Evolutionary conservation across 805 yeast genomes (phyloP).

Genomic region (Zygosaccharomyces gambellarensis): DNA sequence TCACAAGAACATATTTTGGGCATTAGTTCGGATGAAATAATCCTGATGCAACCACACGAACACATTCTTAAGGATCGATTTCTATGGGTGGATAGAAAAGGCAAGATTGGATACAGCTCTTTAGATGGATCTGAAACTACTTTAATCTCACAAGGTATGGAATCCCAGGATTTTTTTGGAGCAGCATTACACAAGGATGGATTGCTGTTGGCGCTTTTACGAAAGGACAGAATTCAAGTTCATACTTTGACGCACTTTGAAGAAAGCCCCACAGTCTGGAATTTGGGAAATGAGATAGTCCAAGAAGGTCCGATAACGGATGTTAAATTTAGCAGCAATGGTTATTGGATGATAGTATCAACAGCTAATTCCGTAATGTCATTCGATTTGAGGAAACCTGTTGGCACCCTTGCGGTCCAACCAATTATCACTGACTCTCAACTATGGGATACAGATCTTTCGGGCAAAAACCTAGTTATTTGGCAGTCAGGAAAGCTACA

Average conservation of each 20-base stretch:
- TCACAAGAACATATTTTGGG: neutral
- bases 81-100: conserved; percentile 16
- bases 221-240: conserved; percentile 10
- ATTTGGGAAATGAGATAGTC: conserved; percentile 11
- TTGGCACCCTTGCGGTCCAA: conserved; percentile 20
- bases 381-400: conserved; percentile 28
- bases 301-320: conserved; percentile 10
- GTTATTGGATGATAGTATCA: conserved; percentile 31
- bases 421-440: conserved; percentile 8
- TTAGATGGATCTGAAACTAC: conserved; percentile 8
- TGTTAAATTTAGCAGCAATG: conserved; percentile 28
- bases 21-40: conserved; percentile 6
- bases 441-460: conserved; percentile 15
- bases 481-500: neutral
- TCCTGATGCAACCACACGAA: conserved; percentile 15
- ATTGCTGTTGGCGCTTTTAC: conserved; percentile 28
- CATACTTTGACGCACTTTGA: conserved; percentile 15
- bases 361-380: conserved; percentile 16
- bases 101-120: conserved; percentile 14
- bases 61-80: conserved; percentile 14
- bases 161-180: neutral
- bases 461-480: conserved; percentile 11
- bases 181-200: conserved; percentile 38
- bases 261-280: conserved; percentile 14
- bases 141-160: conserved; percentile 4